A percentile compares a stretch with the other conserved stretches of the same genome.
phyloP scores from a whole-genome alignment of 2,329 filamentous ascomycete genomes.

The Phoma sp. region DNA sequence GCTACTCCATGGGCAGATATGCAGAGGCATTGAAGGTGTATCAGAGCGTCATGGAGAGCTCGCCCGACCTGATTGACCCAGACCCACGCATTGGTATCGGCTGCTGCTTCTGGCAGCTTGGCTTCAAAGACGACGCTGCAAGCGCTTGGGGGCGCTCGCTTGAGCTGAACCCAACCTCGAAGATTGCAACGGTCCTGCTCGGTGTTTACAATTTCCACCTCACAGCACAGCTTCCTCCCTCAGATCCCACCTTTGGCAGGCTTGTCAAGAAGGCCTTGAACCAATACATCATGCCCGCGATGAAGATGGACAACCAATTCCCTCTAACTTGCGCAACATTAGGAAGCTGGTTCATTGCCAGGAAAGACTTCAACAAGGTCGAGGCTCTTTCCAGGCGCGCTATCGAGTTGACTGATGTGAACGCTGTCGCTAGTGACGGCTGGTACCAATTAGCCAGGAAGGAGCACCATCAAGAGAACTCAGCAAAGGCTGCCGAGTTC shows the following conservation, averaged over 20 bases:
- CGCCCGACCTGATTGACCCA: conserved; percentile 86
- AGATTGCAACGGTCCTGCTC: conserved; percentile 87
- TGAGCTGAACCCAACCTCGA: conserved; percentile 82
- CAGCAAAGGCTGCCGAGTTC: conserved; percentile 78
- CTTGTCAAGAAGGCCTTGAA: conserved; percentile 95
- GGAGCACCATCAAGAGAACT: conserved; percentile 81
- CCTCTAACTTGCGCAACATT: conserved; percentile 91
- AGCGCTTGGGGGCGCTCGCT: conserved; percentile 86
- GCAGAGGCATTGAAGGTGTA: conserved; percentile 82
- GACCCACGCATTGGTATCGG: conserved; percentile 96
- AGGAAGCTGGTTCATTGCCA: conserved; percentile 84
- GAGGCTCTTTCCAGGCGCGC: conserved; percentile 89
- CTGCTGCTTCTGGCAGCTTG: conserved; percentile 95
- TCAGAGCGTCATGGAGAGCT: conserved; percentile 83
- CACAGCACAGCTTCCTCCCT: conserved; percentile 80
- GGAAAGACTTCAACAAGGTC: conserved; percentile 79
- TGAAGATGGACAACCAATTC: conserved; percentile 90
- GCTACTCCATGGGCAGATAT: conserved; percentile 86
- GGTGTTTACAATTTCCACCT: conserved; percentile 89
- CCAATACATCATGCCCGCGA: conserved; percentile 89
- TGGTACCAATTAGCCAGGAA: conserved; percentile 95
- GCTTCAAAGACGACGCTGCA: conserved; percentile 91
- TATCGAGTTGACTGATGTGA: conserved; percentile 94
- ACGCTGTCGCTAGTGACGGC: conserved; percentile 94
- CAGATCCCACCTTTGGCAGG: conserved; percentile 81